phyloP scores from a whole-genome alignment of 148 eudicot genomes.

The Vaccinium myrtillus region DNA sequence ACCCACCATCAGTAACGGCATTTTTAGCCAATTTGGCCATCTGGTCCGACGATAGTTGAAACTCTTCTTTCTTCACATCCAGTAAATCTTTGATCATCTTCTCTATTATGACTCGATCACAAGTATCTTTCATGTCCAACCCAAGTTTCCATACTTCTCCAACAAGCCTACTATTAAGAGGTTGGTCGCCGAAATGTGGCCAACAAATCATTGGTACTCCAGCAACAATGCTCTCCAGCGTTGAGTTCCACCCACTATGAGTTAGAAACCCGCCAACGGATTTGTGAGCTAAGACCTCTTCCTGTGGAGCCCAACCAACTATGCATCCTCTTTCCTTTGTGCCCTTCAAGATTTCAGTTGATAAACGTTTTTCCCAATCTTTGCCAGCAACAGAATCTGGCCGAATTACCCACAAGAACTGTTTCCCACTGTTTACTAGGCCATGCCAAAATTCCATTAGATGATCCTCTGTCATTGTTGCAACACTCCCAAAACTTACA shows the following conservation, averaged over 20 bases:
- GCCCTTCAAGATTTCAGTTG: not conserved
- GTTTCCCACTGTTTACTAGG: not conserved
- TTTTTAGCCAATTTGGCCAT: not conserved
- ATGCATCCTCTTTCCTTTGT: not conserved
- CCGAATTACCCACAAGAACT: not conserved
- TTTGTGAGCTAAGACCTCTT: not conserved
- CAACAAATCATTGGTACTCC: not conserved
- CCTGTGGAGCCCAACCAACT: not conserved
- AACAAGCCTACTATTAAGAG: not conserved
- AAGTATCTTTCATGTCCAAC: not conserved
- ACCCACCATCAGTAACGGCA: not conserved
- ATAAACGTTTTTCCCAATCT: not conserved
- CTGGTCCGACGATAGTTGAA: not conserved
- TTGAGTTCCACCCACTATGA: not conserved
- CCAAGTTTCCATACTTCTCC: not conserved
- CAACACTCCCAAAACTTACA: too few species aligned
- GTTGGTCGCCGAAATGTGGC: not conserved
- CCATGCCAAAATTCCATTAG: not conserved
- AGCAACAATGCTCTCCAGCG: not conserved
- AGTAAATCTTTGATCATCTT: not conserved
- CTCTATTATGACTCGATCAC: not conserved
- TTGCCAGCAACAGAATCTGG: too few species aligned
- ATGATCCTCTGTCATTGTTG: too few species aligned
- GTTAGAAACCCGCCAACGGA: not conserved
- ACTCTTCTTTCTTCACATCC: not conserved